These are phyloP conservation scores for Crithidia acanthocephali DNA, from an alignment of 208 protist genomes.

Conservation along the genomic window DNA sequence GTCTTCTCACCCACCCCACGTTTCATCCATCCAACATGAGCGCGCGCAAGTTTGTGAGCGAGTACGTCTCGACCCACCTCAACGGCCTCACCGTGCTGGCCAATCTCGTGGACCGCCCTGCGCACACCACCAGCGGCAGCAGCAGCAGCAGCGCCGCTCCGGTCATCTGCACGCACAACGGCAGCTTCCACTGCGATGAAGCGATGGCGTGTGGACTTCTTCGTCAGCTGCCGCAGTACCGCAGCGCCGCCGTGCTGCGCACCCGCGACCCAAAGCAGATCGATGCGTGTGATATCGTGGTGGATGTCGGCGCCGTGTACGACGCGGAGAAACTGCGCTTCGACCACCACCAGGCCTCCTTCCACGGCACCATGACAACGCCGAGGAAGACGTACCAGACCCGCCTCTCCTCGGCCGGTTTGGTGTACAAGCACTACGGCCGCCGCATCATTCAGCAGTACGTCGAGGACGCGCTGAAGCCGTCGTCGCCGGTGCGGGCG, in stretches of 20 bases:
- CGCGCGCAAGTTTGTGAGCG: constrained; percentile 47
- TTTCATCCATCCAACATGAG: constrained; percentile 34
- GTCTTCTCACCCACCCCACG: constrained; percentile 1
- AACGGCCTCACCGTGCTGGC: constrained; percentile 51
- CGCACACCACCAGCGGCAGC: constrained; percentile 12
- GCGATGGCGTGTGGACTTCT: constrained; percentile 94
- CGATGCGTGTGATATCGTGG: constrained; percentile 80
- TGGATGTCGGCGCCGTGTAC: constrained; percentile 97
- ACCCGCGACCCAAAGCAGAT: constrained; percentile 85
- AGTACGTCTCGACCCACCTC: constrained; percentile 74
- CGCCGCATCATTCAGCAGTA: constrained; percentile 88
- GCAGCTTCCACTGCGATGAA: constrained; percentile 97
- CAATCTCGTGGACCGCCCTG: constrained; percentile 32
- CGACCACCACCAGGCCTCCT: constrained; percentile 96
- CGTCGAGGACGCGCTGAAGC: constrained; percentile 48
- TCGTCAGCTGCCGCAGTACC: constrained; percentile 67
- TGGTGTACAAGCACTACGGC: constrained; percentile 96
- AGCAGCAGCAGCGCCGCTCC: constrained; percentile 12
- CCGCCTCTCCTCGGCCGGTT: constrained; percentile 91
- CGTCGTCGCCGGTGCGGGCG: constrained; percentile 31
- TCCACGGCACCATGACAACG: constrained; percentile 91
- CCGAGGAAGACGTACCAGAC: constrained; percentile 71
- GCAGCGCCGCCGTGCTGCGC: constrained; percentile 70
- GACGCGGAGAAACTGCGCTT: constrained; percentile 81
- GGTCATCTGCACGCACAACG: constrained; percentile 94